Conservation (phyloP, 2,329 filamentous ascomycete species). For the Endocalyx cinctus region DNA sequence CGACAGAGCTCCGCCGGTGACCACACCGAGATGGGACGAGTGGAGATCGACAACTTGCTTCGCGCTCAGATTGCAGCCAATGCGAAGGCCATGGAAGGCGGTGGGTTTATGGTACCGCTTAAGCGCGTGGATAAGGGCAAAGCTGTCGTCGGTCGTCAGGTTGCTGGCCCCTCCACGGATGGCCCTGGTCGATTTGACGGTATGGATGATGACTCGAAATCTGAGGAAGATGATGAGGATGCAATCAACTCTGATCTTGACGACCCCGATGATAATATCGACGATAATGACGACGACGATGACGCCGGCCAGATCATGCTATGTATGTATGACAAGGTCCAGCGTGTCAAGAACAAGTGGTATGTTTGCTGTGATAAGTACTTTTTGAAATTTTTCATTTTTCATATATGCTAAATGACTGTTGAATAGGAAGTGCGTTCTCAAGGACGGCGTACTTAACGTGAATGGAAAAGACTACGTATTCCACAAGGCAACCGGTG, state of each 20-base stretch:
- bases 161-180: too few relatives aligned
- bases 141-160: too few relatives aligned
- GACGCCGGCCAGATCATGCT: constrained; percentile 90
- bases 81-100: constrained; percentile 67
- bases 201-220: constrained; percentile 47
- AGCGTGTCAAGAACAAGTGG: constrained; percentile 99
- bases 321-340: constrained; percentile 99
- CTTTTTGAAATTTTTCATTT: not conserved
- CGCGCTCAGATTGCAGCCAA: constrained; percentile 62
- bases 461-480: constrained; percentile 94
- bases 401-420: constrained; percentile 5
- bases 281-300: constrained; percentile 83
- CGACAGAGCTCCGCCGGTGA: constrained; percentile 50
- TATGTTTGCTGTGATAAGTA: too few relatives aligned
- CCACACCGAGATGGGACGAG: constrained; percentile 50
- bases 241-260: constrained; percentile 98
- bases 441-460: constrained; percentile 93
- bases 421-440: constrained; percentile 78
- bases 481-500: constrained; percentile 94
- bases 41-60: constrained; percentile 65
- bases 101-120: constrained; percentile 70
- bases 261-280: constrained; percentile 80
- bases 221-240: constrained; percentile 72
- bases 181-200: constrained; percentile 57
- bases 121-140: constrained; percentile 44